phyloP scores from a whole-genome alignment of 2,329 filamentous ascomycete genomes.

The Pestalotiopsis sp. region DNA sequence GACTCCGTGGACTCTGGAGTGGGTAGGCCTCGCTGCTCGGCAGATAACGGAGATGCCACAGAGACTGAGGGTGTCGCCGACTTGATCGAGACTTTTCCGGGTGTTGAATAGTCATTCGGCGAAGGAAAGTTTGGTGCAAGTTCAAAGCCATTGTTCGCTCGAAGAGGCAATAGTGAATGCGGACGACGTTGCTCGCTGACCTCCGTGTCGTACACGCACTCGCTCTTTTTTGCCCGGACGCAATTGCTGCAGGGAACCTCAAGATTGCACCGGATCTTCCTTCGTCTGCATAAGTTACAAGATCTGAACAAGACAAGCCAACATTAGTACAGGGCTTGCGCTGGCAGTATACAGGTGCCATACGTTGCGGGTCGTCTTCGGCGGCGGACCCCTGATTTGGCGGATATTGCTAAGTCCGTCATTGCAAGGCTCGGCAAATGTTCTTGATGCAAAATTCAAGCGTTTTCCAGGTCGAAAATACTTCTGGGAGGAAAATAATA shows the following conservation, averaged over 20 bases:
- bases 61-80: not conserved
- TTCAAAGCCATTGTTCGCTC: not conserved
- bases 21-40: not conserved
- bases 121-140: not conserved
- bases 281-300: constrained; percentile 53
- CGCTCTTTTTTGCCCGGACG: constrained; percentile 51
- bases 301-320: not conserved
- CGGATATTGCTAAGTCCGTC: not conserved
- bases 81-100: not conserved
- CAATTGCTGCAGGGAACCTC: constrained; percentile 62
- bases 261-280: constrained; percentile 64
- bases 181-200: constrained; percentile 15
- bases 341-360: not conserved
- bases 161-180: not conserved
- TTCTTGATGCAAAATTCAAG: not conserved
- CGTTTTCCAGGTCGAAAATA: not conserved
- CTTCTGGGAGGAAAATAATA: not conserved
- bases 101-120: not conserved
- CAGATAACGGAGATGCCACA: not conserved
- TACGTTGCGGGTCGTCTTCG: constrained; percentile 5
- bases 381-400: not conserved
- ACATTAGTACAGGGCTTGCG: not conserved
- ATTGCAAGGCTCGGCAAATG: not conserved
- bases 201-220: constrained; percentile 48
- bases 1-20: not conserved